Percentiles rank a stretch among this genome's conserved stretches.
phyloP scores from a whole-genome alignment of 495 filamentous ascomycete species.

The Symbiotaphrina buchneri region DNA sequence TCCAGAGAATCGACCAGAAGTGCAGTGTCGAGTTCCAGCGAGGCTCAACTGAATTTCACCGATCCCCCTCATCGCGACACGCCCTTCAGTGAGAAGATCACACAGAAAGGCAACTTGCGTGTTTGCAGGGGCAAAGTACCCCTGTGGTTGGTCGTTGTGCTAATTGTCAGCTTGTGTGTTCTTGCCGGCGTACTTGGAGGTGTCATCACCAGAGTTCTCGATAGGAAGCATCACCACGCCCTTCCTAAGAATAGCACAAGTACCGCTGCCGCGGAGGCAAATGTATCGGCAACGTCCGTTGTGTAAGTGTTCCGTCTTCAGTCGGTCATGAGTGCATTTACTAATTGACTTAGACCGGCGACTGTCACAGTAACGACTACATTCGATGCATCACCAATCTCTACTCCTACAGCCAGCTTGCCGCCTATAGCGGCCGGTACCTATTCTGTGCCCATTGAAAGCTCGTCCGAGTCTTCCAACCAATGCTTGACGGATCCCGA shows the following conservation, averaged over 20 bases:
- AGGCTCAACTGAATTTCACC: slow-evolving; percentile 18
- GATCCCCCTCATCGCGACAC: neutral
- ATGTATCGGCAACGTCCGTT: slow-evolving; percentile 16
- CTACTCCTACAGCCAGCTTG: slow-evolving; percentile 31
- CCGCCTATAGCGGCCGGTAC: slow-evolving; percentile 38
- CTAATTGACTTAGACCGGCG: slow-evolving; percentile 6
- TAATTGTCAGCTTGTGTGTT: slow-evolving; percentile 25
- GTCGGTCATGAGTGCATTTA: slow-evolving; percentile 4
- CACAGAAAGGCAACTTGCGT: slow-evolving; percentile 29
- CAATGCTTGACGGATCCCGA: slow-evolving; percentile 39
- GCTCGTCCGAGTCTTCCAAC: slow-evolving; percentile 29
- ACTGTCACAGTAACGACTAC: slow-evolving; percentile 26
- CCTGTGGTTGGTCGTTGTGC: slow-evolving; percentile 32
- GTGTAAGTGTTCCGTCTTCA: slow-evolving; percentile 1
- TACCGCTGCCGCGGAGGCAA: slow-evolving; percentile 6
- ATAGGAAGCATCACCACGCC: neutral
- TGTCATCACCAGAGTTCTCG: neutral
- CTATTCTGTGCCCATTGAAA: slow-evolving; percentile 33
- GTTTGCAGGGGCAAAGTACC: slow-evolving; percentile 40
- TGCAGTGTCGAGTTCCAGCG: slow-evolving; percentile 20
- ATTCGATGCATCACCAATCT: slow-evolving; percentile 39
- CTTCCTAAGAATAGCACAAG: slow-evolving; percentile 9
- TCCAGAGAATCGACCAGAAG: slow-evolving; percentile 28
- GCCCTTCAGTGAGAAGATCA: slow-evolving; percentile 29
- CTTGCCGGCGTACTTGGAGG: slow-evolving; percentile 34